Base-by-base conservation (phyloP, 2,329 filamentous ascomycete species). In the Stagonosporopsis tanaceti region DNA sequence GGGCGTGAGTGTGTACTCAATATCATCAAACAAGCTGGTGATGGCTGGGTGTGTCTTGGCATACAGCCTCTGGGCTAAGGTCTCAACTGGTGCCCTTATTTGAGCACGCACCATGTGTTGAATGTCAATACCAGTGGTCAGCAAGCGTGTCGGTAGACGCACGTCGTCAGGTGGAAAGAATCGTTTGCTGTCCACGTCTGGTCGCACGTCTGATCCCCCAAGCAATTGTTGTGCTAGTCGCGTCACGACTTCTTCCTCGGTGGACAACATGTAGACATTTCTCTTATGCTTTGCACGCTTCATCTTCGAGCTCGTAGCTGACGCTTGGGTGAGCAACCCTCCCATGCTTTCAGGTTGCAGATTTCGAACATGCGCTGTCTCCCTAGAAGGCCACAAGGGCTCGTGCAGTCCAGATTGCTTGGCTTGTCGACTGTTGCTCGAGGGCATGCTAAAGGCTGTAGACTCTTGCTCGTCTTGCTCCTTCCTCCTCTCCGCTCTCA, bases 311-410 rank as follows among this genome's bases (percentile, higher is more conserved):
- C 15, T 30, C 30, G 30, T 22, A 11, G 12, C 7, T n/a, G n/a
- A 6, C 6, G 20, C 2, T 7, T 54, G 30, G 9, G 22, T 2
- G 1, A 0, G 0, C 15, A 20, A 20, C 9, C 22, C 15, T n/a
- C 42, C n/a, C 11, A 4, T 12, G 11, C 42, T n/a, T 1, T 28
- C 20, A n/a, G 50, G 14, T 4, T 68, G 61, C 1, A 66, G 24
- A 40, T 73, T 73, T 4, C 72, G 71, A 28, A 75, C 73, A 62
- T 76, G 74, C 1, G 82, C 77, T 70, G 86, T 86, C 6, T 81
- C 89, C 61, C 82, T 81, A 46, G 85, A 83, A 35, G 91, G 91
- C 89, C 91, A 95, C n/a, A 86, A 80, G 3, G 91, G 85, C 51
- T 90, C 82, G 60, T 81, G 79, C 8, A 88, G 82, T 2, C 89